Base-by-base conservation (phyloP, 148 eudicot genomes). In the Heliamphora exappendiculata region DNA sequence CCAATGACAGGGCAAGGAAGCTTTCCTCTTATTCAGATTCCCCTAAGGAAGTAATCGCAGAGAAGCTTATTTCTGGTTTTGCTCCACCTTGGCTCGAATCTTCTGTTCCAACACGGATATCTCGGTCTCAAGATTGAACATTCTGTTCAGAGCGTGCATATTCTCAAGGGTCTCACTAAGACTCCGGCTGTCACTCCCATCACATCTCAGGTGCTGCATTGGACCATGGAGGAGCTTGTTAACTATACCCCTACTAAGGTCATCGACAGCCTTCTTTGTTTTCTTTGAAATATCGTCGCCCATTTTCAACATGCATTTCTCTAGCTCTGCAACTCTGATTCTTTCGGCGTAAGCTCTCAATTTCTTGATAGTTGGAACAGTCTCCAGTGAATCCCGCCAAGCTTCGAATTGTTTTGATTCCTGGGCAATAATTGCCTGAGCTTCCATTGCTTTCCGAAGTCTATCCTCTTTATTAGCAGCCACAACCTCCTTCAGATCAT, bases 221-320 rank as follows among this genome's bases (percentile, higher is more conserved):
- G 98, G 98, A 45, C 98, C 98, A 75, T 93, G 98, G 41, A 93
- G 90, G 17, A 93, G 86, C 85, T 90, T 93, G 84, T 93, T 93
- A 45, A 93, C 94, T 28, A 93, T 93, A 66, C 98, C 97, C 59
- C 97, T 76, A 73, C 98, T 93, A 36, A 93, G 94, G 78, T 91
- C 97, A 83, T 93, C 98, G 14, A 90, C 85, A 19, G 97, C 94
- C 78, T 80, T 86, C 75, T 64, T 82, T 49, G 84, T 76, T 81
- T 90, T 92, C 81, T 92, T 92, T 1, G 92, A 65, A 72, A 90
- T 79, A 72, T 90, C 91, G 45, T 88, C 92, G 44, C 91, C 91
- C 88, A 92, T 79, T 60, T 85, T 92, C 13, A 89, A 86, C 84
- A 92, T 75, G 60, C 94, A 90, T 79, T 92, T 92, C 41, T 92